Conservation (phyloP, 1,284 basidiomycete genomes). For the Prillingera fragicola region DNA sequence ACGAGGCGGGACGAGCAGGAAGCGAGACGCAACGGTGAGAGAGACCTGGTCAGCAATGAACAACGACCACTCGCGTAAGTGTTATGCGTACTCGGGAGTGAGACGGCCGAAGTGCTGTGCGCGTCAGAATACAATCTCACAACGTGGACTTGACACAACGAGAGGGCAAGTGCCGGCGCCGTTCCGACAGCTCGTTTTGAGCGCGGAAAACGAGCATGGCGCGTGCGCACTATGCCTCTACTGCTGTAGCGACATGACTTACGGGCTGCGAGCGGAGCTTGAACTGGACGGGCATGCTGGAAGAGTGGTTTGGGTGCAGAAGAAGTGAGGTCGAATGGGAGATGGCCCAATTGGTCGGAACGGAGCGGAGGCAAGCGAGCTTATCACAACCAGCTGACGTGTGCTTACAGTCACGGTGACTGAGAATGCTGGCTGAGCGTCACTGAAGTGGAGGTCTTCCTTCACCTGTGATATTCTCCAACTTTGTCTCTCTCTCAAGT, state of each 20-base stretch:
- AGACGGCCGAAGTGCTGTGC: slow-evolving; percentile 31
- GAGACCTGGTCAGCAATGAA: not conserved
- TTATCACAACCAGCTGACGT: no score
- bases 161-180: not conserved
- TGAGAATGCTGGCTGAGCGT: no score
- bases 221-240: not conserved
- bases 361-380: no score
- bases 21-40: not conserved
- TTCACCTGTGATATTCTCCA: no score
- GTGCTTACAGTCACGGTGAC: no score
- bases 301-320: not conserved
- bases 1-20: not conserved
- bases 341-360: not conserved
- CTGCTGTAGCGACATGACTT: not conserved
- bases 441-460: no score
- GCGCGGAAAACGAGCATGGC: not conserved
- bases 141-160: not conserved
- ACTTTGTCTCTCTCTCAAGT: no score
- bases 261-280: slow-evolving; percentile 15
- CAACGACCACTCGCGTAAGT: not conserved
- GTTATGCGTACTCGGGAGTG: slow-evolving; percentile 30
- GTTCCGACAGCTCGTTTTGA: not conserved
- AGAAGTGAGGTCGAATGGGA: not conserved
- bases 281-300: slow-evolving; percentile 14
- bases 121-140: not conserved